These are phyloP conservation scores for Closterium sp. DNA, from an alignment of 139 green algal species.

Conservation along the genomic window DNA sequence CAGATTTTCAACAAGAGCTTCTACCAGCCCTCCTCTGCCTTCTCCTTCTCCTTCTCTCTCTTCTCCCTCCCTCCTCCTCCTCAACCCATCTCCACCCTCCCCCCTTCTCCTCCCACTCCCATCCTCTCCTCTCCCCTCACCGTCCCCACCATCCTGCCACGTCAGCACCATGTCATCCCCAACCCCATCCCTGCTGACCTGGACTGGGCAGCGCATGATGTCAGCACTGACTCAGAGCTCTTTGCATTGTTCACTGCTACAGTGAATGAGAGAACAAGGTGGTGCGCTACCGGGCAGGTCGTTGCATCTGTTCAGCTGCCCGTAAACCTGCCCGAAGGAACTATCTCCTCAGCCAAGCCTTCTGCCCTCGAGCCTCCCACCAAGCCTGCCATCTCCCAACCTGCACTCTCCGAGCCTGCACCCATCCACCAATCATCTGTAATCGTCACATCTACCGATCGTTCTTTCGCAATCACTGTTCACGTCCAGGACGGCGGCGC, in stretches of 20 bases:
- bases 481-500: not conserved
- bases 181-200: not conserved
- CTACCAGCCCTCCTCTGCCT: not conserved
- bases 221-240: slow-evolving; percentile 1
- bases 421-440: not conserved
- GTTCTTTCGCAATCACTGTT: not conserved
- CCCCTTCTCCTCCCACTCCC: not conserved
- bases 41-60: not conserved
- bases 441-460: not conserved
- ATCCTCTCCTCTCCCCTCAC: not conserved
- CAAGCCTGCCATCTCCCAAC: not conserved
- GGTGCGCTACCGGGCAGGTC: not conserved
- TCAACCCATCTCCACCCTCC: not conserved
- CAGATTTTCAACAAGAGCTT: not conserved
- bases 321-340: not conserved
- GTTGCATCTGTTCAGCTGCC: not conserved
- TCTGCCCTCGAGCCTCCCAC: not conserved
- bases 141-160: not conserved
- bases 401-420: not conserved
- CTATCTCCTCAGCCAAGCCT: not conserved
- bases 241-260: slow-evolving; percentile 9
- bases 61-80: not conserved
- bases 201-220: not conserved
- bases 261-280: not conserved
- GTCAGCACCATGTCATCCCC: not conserved